Evolutionary conservation across 139 green algal species (phyloP).

Genomic region (Chlamydomonas incerta): DNA sequence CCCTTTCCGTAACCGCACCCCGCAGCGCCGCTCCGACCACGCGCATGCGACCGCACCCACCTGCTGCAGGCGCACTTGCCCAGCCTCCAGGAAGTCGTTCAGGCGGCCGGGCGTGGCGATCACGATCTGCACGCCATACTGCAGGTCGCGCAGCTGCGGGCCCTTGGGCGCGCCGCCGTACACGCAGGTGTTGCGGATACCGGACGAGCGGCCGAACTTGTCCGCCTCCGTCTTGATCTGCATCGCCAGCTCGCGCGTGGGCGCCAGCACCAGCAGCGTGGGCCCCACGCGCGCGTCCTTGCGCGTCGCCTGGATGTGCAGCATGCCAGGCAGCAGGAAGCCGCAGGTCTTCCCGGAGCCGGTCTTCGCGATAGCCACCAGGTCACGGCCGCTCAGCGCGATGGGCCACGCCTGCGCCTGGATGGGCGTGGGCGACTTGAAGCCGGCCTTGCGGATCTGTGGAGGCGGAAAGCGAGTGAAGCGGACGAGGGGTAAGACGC

Average conservation of each 20-base stretch:
- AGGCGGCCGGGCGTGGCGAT: conserved; percentile 94
- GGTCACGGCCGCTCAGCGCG: conserved; percentile 81
- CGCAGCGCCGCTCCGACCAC: not conserved
- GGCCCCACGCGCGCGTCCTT: conserved; percentile 80
- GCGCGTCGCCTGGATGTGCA: conserved; percentile 79
- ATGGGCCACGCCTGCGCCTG: conserved; percentile 90
- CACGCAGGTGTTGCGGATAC: conserved; percentile 84
- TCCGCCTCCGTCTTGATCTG: conserved; percentile 94
- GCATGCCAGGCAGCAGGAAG: conserved; percentile 87
- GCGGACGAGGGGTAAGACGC: not conserved
- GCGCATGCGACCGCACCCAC: not conserved
- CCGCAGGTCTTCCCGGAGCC: conserved; percentile 89
- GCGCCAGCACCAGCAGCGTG: conserved; percentile 88
- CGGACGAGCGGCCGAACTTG: conserved; percentile 90
- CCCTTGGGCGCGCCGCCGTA: conserved; percentile 93
- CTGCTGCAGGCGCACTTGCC: conserved; percentile 62
- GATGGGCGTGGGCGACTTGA: conserved; percentile 86
- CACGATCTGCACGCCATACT: conserved; percentile 82
- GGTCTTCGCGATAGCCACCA: conserved; percentile 91
- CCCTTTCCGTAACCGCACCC: too few species aligned
- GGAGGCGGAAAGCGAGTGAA: not conserved
- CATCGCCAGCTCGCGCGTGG: conserved; percentile 93
- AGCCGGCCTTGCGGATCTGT: conserved; percentile 81
- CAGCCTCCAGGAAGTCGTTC: conserved; percentile 91
- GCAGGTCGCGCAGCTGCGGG: conserved; percentile 86